Evolutionary conservation across 1,284 basidiomycete species (phyloP), one percentile per base, ranked within the genome.

Genomic region (Coriolopsis trogii): DNA sequence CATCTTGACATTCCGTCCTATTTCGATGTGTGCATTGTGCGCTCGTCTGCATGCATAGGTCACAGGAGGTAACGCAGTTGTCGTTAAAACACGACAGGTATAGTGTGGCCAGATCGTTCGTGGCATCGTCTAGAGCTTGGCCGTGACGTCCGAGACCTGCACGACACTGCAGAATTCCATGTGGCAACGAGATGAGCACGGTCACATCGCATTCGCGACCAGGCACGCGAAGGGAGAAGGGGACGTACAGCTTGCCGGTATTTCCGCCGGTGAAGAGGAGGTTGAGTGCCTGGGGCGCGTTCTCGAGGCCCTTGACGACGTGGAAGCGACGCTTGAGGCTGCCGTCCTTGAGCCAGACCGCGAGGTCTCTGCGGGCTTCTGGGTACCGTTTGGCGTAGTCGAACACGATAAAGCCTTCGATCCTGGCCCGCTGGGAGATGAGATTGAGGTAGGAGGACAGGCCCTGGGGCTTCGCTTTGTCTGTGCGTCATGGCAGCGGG

Each of bases 351-450:
- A 91, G 70, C 58, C 80, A 83, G 24, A 72, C 66, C 0, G 77
- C 73, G 41, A 91, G 70, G 57, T 85, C 81, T 37, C 70, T 66
- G 30, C 79, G 71, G 1, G 85, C 89, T 34, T 68, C 74, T 4
- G 77, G 73, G 61, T 73, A 90, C 55, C 79, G 74, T 1, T 72
- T 56, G 1, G 63, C 75, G 67, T 93, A 93, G 67, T 91, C 87
- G 44, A 88, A 74, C 85, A 93, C 81, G 62, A 95, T 80, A 72
- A 96, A 96, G 6, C 93, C 94, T 68, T 91, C 74, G 2, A 95
- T 81, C 36, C 75, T 86, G 15, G 87, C 91, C 37, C 91, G 80
- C 69, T 89, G 86, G 0, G 80, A 68, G 63, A 96, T 93, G 48
- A 96, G 73, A 56, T 77, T 80, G 28, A 76, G 59, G 61, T 90